Base-by-base conservation (phyloP, 2,329 filamentous ascomycete species). In the Diplodia corticola region DNA sequence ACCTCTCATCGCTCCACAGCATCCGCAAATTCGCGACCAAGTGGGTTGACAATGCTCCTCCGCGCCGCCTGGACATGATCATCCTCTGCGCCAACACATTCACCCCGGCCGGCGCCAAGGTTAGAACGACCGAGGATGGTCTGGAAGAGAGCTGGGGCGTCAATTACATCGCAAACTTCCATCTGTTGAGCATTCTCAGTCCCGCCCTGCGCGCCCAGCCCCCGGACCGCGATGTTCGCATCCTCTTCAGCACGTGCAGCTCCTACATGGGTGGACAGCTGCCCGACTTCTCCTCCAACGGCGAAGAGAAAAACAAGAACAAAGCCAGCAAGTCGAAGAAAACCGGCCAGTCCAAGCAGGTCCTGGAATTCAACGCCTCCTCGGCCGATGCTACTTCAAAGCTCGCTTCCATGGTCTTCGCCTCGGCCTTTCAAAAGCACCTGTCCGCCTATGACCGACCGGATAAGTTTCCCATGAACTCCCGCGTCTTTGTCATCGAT, bases 11-110 rank as follows among this genome's bases (percentile, higher is more conserved):
- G 17, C 83, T 99, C n/a, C 88, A 97, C 77, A 96, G 91, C 77
- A 89, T 99, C 72, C 91, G 95, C 46, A 85, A 89, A 69, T 99
- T 99, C 76, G 95, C 95, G 13, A 99, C 95, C 0, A 94, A 92
- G 81, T 99, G 96, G 94, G 92, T 99, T 70, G 94, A 99, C 78
- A 98, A 97, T 77, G 87, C 91, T 24, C 94, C 95, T 2, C 92
- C 93, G 9, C 85, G 96, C 66, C 85, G 96, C 55, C 82, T 99
- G 6, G 95, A 99, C 77, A 93, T 94, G 88, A 82, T 99, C 54
- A 86, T 99, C 22, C 84, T 99, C 20, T 97, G 93, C 77, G 95
- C 90, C 10, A 91, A 91, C 51, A 90, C 89, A 0, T 81, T 93
- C 70, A 91, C 90, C 4, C 89, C 92, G 2, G 85, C 85, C 12